phyloP scores from a whole-genome alignment of 2,329 filamentous ascomycete species.

The Colletotrichum zoysiae region DNA sequence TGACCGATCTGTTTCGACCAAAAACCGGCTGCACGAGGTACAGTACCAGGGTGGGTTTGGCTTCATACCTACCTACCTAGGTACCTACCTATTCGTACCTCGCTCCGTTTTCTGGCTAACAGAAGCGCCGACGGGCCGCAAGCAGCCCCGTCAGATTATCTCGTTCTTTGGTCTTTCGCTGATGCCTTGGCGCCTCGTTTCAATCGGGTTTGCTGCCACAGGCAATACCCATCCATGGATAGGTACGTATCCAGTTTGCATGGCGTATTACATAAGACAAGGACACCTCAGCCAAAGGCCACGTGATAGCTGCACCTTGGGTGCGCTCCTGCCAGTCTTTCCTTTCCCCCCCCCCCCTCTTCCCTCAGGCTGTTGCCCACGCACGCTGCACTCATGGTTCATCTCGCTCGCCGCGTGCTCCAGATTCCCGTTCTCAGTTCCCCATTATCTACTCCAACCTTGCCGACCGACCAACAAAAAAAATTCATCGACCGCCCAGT shows the following conservation, averaged over 20 bases:
- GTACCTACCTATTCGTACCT: too few relatives aligned
- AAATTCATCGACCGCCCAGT: conserved; percentile 36
- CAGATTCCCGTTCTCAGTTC: conserved; percentile 33
- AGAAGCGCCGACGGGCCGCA: conserved; percentile 36
- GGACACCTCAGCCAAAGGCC: neutral
- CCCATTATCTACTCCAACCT: conserved; percentile 34
- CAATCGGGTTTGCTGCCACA: neutral
- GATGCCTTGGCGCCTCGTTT: conserved; percentile 12
- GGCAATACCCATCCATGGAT: neutral
- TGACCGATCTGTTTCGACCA: conserved; percentile 34
- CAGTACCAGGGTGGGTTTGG: neutral
- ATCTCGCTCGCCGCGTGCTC: conserved; percentile 31
- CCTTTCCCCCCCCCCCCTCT: too few relatives aligned
- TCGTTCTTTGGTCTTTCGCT: conserved; percentile 8
- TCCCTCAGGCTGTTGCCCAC: conserved; percentile 3
- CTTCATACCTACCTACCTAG: too few relatives aligned
- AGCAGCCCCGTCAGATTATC: conserved; percentile 22
- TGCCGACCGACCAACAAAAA: conserved; percentile 28
- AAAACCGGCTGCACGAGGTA: neutral
- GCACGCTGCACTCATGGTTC: conserved; percentile 21
- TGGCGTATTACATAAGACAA: neutral
- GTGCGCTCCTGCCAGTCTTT: neutral
- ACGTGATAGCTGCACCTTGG: conserved; percentile 2
- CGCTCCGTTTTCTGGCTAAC: conserved; percentile 38
- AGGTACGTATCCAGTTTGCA: neutral